Conservation (phyloP, 805 yeast species). For the Wickerhamomyces alni region DNA sequence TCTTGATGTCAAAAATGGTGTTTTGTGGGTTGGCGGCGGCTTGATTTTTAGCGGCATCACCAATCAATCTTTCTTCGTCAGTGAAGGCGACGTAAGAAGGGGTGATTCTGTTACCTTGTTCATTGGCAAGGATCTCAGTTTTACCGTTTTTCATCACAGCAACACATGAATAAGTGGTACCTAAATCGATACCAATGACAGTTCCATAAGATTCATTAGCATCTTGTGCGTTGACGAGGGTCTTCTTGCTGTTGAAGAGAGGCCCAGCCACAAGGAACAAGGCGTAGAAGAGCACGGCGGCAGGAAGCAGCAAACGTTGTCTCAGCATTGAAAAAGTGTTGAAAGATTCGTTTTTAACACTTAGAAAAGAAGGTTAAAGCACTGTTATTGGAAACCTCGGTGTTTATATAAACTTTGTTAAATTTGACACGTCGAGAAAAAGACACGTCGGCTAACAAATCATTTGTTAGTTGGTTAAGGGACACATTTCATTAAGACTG, state of each 20-base stretch:
- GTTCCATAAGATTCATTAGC: constrained; percentile 46
- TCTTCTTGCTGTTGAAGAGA: constrained; percentile 12
- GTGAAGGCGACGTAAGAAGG: constrained; percentile 94
- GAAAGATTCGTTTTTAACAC: background rate
- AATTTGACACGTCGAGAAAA: background rate
- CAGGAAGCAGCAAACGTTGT: constrained; percentile 27
- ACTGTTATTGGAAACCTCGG: background rate
- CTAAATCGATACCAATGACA: constrained; percentile 92
- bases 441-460: background rate
- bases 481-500: no score
- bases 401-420: background rate
- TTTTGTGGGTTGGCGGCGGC: constrained; percentile 83
- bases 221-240: constrained; percentile 21
- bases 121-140: constrained; percentile 90
- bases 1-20: constrained; percentile 87
- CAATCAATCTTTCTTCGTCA: constrained; percentile 86
- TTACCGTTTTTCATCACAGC: constrained; percentile 81
- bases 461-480: no score
- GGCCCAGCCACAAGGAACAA: constrained; percentile 22
- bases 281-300: constrained; percentile 26
- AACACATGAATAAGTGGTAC: constrained; percentile 96
- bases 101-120: constrained; percentile 96
- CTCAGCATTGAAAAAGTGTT: constrained; percentile 14
- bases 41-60: constrained; percentile 96
- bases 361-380: background rate